These are phyloP conservation scores for Ceratobasidium sp. DNA, from an alignment of 1,284 basidiomycete species.

Conservation along the genomic window DNA sequence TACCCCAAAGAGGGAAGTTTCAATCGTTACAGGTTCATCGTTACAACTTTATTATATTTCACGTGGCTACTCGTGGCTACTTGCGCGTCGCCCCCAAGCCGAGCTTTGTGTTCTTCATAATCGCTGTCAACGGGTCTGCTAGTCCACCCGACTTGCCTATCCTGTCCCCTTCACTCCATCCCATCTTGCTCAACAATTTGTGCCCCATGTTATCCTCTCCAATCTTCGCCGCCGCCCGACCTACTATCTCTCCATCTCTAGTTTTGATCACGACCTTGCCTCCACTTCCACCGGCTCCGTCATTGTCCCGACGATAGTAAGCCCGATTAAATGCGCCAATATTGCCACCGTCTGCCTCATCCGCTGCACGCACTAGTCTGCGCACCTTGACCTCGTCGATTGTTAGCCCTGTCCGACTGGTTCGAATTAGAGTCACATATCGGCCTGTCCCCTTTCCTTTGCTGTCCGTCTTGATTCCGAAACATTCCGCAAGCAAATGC, in stretches of 20 bases:
- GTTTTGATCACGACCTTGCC: conserved; percentile 61
- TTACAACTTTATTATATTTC: conserved; percentile 17
- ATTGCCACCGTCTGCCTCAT: conserved; percentile 55
- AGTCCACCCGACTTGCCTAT: conserved; percentile 50
- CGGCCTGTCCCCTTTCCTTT: conserved; percentile 74
- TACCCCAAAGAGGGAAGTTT: conserved; percentile 21
- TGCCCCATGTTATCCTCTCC: conserved; percentile 79
- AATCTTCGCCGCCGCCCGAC: conserved; percentile 80
- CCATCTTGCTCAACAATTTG: conserved; percentile 86
- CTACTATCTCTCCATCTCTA: conserved; percentile 81
- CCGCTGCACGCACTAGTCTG: conserved; percentile 55
- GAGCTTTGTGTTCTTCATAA: conserved; percentile 49
- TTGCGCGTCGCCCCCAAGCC: conserved; percentile 49
- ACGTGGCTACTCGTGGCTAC: conserved; percentile 27
- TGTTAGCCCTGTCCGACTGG: conserved; percentile 65
- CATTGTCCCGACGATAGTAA: conserved; percentile 56
- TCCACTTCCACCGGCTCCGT: conserved; percentile 51
- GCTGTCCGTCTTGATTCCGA: conserved; percentile 81
- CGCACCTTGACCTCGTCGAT: conserved; percentile 73
- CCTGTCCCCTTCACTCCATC: conserved; percentile 55
- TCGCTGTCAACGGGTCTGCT: conserved; percentile 47
- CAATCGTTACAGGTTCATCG: conserved; percentile 1
- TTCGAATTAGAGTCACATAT: conserved; percentile 79
- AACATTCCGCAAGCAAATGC: conserved; percentile 82
- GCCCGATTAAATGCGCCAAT: conserved; percentile 47